These are phyloP conservation scores for Ophiostoma australiae DNA, from an alignment of 2,329 filamentous ascomycete genomes.

Conservation along the genomic window DNA sequence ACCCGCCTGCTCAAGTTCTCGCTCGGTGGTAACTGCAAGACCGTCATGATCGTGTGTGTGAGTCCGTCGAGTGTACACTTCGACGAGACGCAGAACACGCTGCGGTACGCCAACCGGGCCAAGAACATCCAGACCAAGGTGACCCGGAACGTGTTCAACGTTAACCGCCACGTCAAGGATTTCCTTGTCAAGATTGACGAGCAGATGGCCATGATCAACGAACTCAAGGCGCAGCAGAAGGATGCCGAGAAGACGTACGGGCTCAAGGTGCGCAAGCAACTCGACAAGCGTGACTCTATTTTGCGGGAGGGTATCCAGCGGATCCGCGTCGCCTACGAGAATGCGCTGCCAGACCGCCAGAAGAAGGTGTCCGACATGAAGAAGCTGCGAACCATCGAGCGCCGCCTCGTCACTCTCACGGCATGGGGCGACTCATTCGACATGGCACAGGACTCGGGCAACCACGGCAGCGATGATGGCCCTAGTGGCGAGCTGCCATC, in stretches of 20 bases:
- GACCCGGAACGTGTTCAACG: slow-evolving; percentile 98
- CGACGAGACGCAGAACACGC: slow-evolving; percentile 95
- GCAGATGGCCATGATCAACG: slow-evolving; percentile 94
- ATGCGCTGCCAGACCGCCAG: slow-evolving; percentile 69
- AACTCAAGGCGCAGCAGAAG: slow-evolving; percentile 87
- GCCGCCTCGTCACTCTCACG: slow-evolving; percentile 78
- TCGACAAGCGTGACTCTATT: slow-evolving; percentile 73
- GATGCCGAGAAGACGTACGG: slow-evolving; percentile 79
- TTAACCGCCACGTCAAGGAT: slow-evolving; percentile 98
- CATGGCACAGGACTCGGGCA: slow-evolving; percentile 60
- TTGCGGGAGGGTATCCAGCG: slow-evolving; percentile 73
- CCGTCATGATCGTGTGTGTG: slow-evolving; percentile 98
- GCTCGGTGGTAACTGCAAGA: slow-evolving; percentile 94
- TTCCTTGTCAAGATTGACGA: slow-evolving; percentile 99
- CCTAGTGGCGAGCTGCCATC: slow-evolving; percentile 50
- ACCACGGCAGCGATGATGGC: slow-evolving; percentile 52
- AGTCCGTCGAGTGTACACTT: slow-evolving; percentile 95
- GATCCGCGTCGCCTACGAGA: slow-evolving; percentile 77
- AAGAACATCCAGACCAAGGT: slow-evolving; percentile 99
- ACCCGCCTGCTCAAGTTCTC: slow-evolving; percentile 95
- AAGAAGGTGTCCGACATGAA: slow-evolving; percentile 77
- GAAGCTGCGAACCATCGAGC: slow-evolving; percentile 73
- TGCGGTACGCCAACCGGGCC: slow-evolving; percentile 93
- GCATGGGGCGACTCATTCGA: slow-evolving; percentile 94
- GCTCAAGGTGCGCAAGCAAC: slow-evolving; percentile 84